Conservation (phyloP, 1,284 basidiomycete species). For the Hortiboletus rubellus region DNA sequence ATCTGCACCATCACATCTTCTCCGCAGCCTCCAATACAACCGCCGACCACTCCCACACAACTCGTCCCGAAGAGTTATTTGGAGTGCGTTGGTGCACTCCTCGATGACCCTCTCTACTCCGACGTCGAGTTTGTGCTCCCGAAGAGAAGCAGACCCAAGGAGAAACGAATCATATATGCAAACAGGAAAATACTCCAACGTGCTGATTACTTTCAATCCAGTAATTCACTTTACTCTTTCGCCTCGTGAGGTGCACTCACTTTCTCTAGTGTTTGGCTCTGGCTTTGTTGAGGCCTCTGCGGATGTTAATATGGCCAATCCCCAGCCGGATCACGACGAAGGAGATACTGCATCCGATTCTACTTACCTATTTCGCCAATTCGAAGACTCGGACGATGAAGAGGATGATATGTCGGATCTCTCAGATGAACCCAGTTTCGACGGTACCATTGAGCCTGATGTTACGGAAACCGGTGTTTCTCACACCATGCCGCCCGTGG, state of each 20-base stretch:
- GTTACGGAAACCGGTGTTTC: constrained; percentile 7
- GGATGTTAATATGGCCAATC: constrained; percentile 17
- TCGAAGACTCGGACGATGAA: constrained; percentile 66
- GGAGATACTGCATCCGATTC: constrained; percentile 27
- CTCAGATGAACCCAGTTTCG: constrained; percentile 34
- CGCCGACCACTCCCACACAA: constrained; percentile 47
- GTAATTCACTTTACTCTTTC: constrained; percentile 37
- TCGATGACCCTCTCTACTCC: constrained; percentile 81
- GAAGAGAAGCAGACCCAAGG: constrained; percentile 41
- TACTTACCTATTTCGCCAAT: constrained; percentile 38
- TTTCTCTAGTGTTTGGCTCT: constrained; percentile 61
- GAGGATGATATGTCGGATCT: constrained; percentile 40
- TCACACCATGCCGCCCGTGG: neutral
- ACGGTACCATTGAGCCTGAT: constrained; percentile 28
- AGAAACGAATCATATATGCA: constrained; percentile 58
- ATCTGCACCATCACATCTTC: constrained; percentile 78
- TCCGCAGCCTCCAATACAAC: constrained; percentile 52
- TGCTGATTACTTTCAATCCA: constrained; percentile 74
- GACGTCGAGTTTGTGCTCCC: constrained; percentile 81
- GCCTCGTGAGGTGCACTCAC: constrained; percentile 1
- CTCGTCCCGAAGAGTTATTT: constrained; percentile 63
- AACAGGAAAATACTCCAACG: constrained; percentile 67
- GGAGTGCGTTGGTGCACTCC: constrained; percentile 68
- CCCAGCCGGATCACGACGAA: constrained; percentile 26
- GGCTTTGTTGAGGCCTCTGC: constrained; percentile 59